These are phyloP conservation scores for Hypseocharis bilobata DNA, from an alignment of 441 rosid species.

Conservation along the genomic window DNA sequence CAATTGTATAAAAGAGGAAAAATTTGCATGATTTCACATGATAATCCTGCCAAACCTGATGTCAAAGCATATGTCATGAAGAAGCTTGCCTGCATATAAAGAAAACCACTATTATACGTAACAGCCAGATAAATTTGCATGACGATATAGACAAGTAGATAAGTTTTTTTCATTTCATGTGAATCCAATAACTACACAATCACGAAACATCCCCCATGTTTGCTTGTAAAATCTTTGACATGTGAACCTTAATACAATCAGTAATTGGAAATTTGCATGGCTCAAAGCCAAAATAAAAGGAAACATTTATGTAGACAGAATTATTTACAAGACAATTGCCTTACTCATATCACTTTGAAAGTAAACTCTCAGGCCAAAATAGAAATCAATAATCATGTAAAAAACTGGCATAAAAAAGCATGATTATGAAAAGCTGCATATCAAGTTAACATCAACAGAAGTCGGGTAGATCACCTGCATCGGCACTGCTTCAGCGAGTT, in stretches of 20 bases:
- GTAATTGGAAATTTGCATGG: not conserved
- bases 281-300: not conserved
- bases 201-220: not conserved
- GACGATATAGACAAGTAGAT: no score
- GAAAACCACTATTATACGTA: constrained; percentile 9
- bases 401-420: not conserved
- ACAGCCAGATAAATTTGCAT: not conserved
- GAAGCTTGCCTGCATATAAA: constrained; percentile 66
- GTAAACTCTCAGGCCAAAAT: not conserved
- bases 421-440: not conserved
- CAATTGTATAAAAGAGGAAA: constrained; percentile 48
- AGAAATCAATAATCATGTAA: not conserved
- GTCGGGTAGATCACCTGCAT: constrained; percentile 44
- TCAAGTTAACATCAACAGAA: constrained; percentile 13
- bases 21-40: constrained; percentile 72
- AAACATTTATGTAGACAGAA: not conserved
- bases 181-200: not conserved
- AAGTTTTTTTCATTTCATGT: not conserved
- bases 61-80: constrained; percentile 86
- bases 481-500: constrained; percentile 75
- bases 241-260: not conserved
- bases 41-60: constrained; percentile 90
- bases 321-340: not conserved
- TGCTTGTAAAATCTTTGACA: not conserved
- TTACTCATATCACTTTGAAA: not conserved